A percentile compares a stretch with the other conserved stretches of the same genome.
Evolutionary conservation across 2,329 filamentous ascomycete genomes (phyloP).

Genomic region (Penicillium sp.): DNA sequence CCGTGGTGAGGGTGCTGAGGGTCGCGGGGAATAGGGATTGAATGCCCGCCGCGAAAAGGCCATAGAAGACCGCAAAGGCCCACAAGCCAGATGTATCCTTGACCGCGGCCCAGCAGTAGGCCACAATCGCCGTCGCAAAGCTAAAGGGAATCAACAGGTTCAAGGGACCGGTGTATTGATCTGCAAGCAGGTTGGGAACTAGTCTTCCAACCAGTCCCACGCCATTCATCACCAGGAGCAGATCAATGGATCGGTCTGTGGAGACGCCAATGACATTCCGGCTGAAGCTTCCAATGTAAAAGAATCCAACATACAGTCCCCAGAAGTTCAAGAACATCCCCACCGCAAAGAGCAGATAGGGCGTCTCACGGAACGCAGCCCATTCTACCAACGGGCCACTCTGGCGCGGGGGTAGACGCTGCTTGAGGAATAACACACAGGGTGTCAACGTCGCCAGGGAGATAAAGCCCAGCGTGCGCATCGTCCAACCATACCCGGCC

Average conservation of each 20-base stretch:
- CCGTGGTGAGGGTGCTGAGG: constrained; percentile 56
- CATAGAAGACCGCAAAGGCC: constrained; percentile 64
- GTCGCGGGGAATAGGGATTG: constrained; percentile 68
- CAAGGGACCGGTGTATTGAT: constrained; percentile 59
- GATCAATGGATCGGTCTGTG: constrained; percentile 55
- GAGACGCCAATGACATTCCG: constrained; percentile 43
- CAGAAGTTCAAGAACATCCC: constrained; percentile 52
- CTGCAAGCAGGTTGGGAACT: constrained; percentile 60
- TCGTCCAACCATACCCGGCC: constrained; percentile 66
- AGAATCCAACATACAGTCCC: constrained; percentile 58
- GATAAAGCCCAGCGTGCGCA: constrained; percentile 63
- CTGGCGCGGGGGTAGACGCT: constrained; percentile 52
- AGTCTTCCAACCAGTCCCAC: constrained; percentile 61
- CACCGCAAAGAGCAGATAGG: constrained; percentile 48
- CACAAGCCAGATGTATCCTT: constrained; percentile 55
- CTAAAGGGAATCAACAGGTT: constrained; percentile 61
- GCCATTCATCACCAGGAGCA: constrained; percentile 67
- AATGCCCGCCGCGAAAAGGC: constrained; percentile 64
- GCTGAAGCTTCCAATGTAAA: constrained; percentile 48
- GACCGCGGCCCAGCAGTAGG: constrained; percentile 63
- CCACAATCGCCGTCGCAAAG: constrained; percentile 43
- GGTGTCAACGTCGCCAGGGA: constrained; percentile 51
- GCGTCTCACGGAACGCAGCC: constrained; percentile 52
- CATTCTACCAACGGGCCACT: constrained; percentile 56
- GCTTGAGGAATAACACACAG: constrained; percentile 49